A percentile compares a stretch with the other conserved stretches of the same genome.
Conservation (phyloP, 2,329 filamentous ascomycete species). For the Ceratocystis albifundus region DNA sequence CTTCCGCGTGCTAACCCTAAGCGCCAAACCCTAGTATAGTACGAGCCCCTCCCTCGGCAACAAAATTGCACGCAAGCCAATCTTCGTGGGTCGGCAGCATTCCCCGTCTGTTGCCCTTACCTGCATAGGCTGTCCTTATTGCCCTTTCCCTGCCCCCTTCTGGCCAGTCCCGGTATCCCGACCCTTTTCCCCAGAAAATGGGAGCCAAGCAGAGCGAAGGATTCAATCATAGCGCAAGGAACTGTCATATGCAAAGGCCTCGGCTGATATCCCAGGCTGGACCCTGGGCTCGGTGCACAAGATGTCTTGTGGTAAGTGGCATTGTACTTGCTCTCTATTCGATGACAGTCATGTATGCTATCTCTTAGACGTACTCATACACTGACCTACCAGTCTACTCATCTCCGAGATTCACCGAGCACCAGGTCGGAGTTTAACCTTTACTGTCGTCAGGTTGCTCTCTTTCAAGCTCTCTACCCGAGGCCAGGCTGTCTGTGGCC, state of each 20-base stretch:
- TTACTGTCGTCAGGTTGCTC: background rate
- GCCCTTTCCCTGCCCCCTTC: background rate
- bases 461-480: background rate
- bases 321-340: background rate
- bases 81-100: background rate
- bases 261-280: background rate
- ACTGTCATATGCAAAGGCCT: conserved; percentile 18
- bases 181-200: conserved; percentile 21
- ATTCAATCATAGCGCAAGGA: conserved; percentile 8
- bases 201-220: background rate
- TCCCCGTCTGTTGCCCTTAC: background rate
- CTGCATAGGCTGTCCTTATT: background rate
- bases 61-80: background rate
- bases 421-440: background rate
- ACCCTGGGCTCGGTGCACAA: background rate
- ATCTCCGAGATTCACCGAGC: conserved; percentile 10
- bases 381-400: background rate
- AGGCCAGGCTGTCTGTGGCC: background rate
- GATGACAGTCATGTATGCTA: background rate
- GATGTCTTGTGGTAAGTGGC: background rate
- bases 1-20: conserved; percentile 4
- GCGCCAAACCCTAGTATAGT: too few relatives aligned
- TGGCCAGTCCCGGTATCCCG: conserved; percentile 19
- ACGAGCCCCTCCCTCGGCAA: too few relatives aligned
- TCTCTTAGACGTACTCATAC: too few relatives aligned